Evolutionary conservation across 2,329 filamentous ascomycete genomes (phyloP).

Genomic region (Trichophyton simii): DNA sequence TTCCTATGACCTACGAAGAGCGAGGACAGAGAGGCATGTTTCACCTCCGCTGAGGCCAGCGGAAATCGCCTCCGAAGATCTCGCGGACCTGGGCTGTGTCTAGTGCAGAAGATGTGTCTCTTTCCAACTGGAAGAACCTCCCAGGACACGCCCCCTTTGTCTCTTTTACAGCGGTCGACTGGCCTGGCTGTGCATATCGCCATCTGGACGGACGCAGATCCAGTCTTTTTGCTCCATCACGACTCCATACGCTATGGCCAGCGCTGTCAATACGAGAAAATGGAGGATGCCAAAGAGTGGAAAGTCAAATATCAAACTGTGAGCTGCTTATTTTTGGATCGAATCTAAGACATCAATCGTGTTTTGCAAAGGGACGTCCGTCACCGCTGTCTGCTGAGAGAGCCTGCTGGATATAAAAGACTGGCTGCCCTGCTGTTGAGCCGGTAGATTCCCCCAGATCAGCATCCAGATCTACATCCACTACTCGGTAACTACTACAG

Average conservation of each 20-base stretch:
- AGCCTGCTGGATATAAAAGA: neutral
- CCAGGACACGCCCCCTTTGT: neutral
- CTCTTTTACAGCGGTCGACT: neutral
- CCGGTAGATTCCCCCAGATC: neutral
- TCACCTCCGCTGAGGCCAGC: too few species aligned
- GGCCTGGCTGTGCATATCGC: neutral
- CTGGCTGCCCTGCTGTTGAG: neutral
- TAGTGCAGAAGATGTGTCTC: neutral
- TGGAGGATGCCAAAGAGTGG: neutral
- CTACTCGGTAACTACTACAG: too few species aligned
- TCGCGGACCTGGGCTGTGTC: neutral
- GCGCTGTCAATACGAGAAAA: neutral
- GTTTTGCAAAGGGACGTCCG: neutral
- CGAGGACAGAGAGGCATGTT: neutral
- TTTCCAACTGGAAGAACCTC: neutral
- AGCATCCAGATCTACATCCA: neutral
- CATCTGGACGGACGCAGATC: neutral
- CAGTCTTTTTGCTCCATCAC: neutral
- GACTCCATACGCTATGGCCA: too few species aligned
- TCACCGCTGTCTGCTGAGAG: neutral
- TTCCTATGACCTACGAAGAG: neutral
- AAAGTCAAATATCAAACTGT: neutral
- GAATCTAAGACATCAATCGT: neutral
- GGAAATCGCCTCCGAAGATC: neutral
- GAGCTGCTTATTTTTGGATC: neutral